Evolutionary conservation across 345 rosid species (phyloP).

Genomic region (Eucalyptus shirleyi): DNA sequence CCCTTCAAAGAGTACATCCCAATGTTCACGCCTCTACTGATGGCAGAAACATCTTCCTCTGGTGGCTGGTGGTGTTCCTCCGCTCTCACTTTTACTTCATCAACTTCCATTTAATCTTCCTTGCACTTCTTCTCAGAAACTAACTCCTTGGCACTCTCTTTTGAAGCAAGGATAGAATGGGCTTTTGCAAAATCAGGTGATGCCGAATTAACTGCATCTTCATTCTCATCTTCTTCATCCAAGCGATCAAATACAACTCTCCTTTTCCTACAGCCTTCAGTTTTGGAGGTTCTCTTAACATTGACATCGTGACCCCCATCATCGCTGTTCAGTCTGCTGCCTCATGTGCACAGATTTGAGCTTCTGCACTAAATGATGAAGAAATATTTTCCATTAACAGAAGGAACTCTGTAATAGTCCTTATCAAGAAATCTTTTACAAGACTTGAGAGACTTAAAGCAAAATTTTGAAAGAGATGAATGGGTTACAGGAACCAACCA

Average conservation of each 20-base stretch:
- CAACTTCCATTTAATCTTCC: constrained; percentile 11
- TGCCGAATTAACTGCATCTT: constrained; percentile 58
- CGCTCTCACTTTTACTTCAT: constrained; percentile 20
- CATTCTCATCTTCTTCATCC: constrained; percentile 73
- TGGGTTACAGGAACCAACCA: constrained; percentile 9
- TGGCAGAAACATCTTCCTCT: constrained; percentile 12
- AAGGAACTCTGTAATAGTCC: neutral
- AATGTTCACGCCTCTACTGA: constrained; percentile 3
- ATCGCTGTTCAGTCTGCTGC: constrained; percentile 28
- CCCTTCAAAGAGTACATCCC: constrained; percentile 11
- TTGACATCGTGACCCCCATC: constrained; percentile 39
- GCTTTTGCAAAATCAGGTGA: constrained; percentile 46
- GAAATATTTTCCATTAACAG: neutral
- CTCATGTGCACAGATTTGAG: constrained; percentile 25
- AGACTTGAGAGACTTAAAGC: neutral
- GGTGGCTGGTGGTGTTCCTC: constrained; percentile 1
- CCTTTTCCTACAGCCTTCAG: constrained; percentile 47
- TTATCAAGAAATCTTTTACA: neutral
- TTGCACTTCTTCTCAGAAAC: constrained; percentile 5
- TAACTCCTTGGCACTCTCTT: constrained; percentile 10
- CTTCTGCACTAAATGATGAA: constrained; percentile 37
- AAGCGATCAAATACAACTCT: constrained; percentile 63
- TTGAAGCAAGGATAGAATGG: neutral
- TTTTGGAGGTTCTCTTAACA: constrained; percentile 26
- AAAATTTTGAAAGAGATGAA: neutral